Percentiles rank a stretch among this genome's conserved stretches.
Evolutionary conservation across 306 rosid species (phyloP).

Genomic region (Clitoria ternatea): DNA sequence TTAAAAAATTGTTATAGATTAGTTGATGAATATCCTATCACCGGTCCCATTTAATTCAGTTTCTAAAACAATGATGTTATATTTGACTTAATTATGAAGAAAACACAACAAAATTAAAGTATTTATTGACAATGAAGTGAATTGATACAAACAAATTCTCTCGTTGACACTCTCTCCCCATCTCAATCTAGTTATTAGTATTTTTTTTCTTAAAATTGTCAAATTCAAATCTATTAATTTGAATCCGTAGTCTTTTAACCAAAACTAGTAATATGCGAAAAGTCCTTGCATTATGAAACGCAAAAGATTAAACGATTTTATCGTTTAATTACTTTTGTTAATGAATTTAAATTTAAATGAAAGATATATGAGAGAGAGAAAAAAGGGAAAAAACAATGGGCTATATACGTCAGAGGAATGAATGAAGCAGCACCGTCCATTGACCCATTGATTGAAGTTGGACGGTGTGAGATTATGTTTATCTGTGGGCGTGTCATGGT

Average conservation of each 20-base stretch:
- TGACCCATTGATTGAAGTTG: conserved; percentile 2
- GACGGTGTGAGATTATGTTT: conserved; percentile 26
- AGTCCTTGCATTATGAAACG: not conserved
- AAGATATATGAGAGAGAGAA: not conserved
- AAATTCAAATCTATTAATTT: not conserved
- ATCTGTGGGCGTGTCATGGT: not conserved
- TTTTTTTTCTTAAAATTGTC: not conserved
- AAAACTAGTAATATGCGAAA: not conserved
- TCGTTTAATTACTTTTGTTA: not conserved
- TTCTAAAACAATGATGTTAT: not conserved
- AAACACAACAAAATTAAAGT: not conserved
- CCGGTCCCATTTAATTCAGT: not conserved
- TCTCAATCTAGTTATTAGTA: no score
- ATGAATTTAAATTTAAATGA: not conserved
- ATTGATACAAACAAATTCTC: not conserved
- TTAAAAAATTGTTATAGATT: no score
- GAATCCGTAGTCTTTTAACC: conserved; percentile 4
- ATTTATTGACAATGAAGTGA: not conserved
- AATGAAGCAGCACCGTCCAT: conserved; percentile 36
- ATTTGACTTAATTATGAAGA: not conserved
- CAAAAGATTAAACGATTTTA: not conserved
- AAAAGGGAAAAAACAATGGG: no score
- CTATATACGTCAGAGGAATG: not conserved
- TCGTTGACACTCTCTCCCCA: not conserved
- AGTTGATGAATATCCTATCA: no score